phyloP scores from a whole-genome alignment of 345 rosid genomes.

The Syzygium jambos region DNA sequence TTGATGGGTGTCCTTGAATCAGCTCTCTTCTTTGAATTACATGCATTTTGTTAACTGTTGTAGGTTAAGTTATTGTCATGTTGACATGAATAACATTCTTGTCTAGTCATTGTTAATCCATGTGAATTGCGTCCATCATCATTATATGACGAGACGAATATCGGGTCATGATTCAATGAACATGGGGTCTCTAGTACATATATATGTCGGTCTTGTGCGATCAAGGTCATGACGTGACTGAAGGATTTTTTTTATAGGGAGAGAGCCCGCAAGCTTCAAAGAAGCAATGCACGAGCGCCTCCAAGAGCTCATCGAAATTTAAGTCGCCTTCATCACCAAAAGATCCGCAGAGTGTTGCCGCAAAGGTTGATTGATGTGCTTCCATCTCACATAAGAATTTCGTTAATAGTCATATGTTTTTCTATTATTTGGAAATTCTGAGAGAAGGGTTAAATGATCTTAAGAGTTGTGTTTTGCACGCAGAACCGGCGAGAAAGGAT shows the following conservation, averaged over 20 bases:
- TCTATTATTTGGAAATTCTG: neutral
- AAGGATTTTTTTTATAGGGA: conserved; percentile 20
- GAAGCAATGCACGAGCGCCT: conserved; percentile 37
- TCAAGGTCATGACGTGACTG: neutral
- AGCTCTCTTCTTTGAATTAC: neutral
- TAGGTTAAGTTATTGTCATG: neutral
- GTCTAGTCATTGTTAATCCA: neutral
- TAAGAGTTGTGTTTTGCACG: neutral
- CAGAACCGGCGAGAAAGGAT: conserved; percentile 90
- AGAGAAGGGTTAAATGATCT: neutral
- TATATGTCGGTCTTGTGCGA: neutral
- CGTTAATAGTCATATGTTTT: neutral
- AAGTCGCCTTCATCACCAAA: conserved; percentile 45
- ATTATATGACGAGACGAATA: neutral
- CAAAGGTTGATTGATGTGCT: conserved; percentile 50
- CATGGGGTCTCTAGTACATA: neutral
- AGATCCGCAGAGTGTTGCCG: conserved; percentile 91
- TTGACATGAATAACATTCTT: neutral
- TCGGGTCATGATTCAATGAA: neutral
- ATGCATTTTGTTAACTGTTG: neutral
- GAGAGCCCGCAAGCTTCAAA: conserved; percentile 32
- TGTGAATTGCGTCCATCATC: neutral
- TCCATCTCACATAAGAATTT: neutral
- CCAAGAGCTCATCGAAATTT: conserved; percentile 33
- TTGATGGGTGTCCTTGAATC: neutral